Base-by-base conservation (phyloP, 352 stramenopile species). In the Blastocystis sp. region DNA sequence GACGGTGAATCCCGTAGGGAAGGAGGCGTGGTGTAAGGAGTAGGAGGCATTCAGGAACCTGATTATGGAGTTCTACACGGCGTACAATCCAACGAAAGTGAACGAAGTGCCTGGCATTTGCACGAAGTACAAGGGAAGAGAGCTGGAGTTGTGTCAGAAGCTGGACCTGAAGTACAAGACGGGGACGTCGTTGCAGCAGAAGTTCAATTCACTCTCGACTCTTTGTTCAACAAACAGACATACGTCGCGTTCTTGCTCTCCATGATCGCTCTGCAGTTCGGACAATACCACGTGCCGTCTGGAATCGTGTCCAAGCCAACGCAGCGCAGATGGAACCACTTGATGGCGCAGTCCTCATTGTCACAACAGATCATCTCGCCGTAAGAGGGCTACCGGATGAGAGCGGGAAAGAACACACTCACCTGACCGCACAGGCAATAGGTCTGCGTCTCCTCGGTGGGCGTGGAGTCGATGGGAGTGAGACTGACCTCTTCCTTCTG, bases 311-410 rank as follows among this genome's bases (percentile, higher is more conserved):
- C 65, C 37, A 88, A 29, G 24, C 78, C 78, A 9, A 88, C 78
- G 35, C 78, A 88, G 10, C 33, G 65, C 31, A 88, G 50, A 78
- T 88, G 78, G 29, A 88, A 88, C 78, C 78, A 88, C 35, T 88
- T 88, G n/a, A 78, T 78, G 16, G 65, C 12, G 45, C 78, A 88
- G 37, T 88, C 62, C n/a, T 74, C 62, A 78, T 88, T 88, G 35
- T 88, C 78, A 41, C 78, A 88, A 6, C 65, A 39, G 29, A 88
- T 88, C 78, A 88, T 88, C 62, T 88, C 78, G 29, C 78, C 78
- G 35, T 88, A 88, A 4, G 78, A 88, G 16, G 78, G 78, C 78
- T 88, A 88, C 6, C 62, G 35, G n/a, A n/a, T n/a, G n/a, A n/a
- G n/a, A n/a, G n/a, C n/a, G n/a, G n/a, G n/a, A n/a, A n/a, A n/a